A percentile compares a stretch with the other conserved stretches of the same genome.
Evolutionary conservation across 139 green algal species (phyloP).

Genomic region (Chlamydomonas eustigma): DNA sequence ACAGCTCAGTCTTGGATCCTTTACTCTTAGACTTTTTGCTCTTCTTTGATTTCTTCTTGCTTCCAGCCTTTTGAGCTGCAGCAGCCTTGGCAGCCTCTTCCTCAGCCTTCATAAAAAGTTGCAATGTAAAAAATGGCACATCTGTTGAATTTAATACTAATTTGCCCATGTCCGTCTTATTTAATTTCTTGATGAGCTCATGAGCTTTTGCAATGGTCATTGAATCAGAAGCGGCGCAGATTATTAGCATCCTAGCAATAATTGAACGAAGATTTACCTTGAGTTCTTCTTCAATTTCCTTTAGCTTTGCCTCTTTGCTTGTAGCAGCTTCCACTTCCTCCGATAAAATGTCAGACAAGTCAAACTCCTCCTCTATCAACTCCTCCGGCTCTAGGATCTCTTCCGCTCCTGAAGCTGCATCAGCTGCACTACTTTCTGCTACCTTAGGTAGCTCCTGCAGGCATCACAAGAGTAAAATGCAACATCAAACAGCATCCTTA

Average conservation of each 20-base stretch:
- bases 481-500: too few relatives aligned
- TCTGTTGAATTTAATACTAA: neutral
- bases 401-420: neutral
- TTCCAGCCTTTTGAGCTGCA: conserved; percentile 14
- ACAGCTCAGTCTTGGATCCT: conserved; percentile 13
- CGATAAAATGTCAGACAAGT: conserved; percentile 41
- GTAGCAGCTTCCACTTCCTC: conserved; percentile 29
- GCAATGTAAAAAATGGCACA: neutral
- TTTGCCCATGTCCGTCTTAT: neutral
- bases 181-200: neutral
- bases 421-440: neutral
- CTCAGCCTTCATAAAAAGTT: conserved; percentile 16
- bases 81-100: conserved; percentile 22
- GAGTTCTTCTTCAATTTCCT: conserved; percentile 29
- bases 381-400: neutral
- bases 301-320: conserved; percentile 23
- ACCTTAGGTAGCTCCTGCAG: neutral
- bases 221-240: neutral
- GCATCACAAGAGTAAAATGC: too few relatives aligned
- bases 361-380: conserved; percentile 44
- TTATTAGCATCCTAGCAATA: neutral
- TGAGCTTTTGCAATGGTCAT: neutral
- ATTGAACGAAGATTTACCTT: conserved; percentile 11
- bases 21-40: neutral
- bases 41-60: conserved; percentile 23